phyloP scores from a whole-genome alignment of 345 rosid genomes.

The Mangifera indica region DNA sequence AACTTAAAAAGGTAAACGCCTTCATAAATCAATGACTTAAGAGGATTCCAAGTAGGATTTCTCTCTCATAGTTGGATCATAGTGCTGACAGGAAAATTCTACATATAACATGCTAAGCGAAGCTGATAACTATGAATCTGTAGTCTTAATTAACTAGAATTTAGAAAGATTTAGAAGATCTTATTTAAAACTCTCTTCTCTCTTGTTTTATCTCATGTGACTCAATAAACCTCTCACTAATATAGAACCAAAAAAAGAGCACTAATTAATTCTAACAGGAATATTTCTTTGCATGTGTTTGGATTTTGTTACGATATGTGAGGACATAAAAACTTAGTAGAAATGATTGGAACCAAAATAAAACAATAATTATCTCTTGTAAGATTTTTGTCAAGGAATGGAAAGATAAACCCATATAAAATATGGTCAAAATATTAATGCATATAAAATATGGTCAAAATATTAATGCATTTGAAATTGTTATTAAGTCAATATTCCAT shows the following conservation, averaged over 20 bases:
- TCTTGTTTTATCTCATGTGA: slow-evolving; percentile 26
- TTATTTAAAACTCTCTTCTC: slow-evolving; percentile 16
- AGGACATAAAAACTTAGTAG: slow-evolving; percentile 33
- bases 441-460: slow-evolving; percentile 12
- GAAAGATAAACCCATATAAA: neutral
- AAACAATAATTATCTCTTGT: slow-evolving; percentile 9
- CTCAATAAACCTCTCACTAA: slow-evolving; percentile 18
- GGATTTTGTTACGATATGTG: slow-evolving; percentile 25
- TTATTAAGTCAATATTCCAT: neutral
- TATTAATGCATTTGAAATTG: neutral
- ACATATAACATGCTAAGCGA: neutral
- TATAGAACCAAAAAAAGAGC: neutral
- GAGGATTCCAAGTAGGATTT: neutral
- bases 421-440: slow-evolving; percentile 11
- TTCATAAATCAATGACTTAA: slow-evolving; percentile 2
- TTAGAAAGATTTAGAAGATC: slow-evolving; percentile 39
- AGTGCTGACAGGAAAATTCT: neutral
- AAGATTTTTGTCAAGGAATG: slow-evolving; percentile 16
- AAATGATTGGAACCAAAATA: slow-evolving; percentile 29
- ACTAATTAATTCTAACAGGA: slow-evolving; percentile 15
- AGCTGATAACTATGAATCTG: slow-evolving; percentile 11
- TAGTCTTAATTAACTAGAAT: slow-evolving; percentile 2
- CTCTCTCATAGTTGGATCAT: neutral
- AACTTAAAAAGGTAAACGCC: neutral
- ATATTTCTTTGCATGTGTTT: slow-evolving; percentile 37